These are phyloP conservation scores for Puccinia polysora DNA, from an alignment of 1,284 basidiomycete genomes.

Conservation along the genomic window DNA sequence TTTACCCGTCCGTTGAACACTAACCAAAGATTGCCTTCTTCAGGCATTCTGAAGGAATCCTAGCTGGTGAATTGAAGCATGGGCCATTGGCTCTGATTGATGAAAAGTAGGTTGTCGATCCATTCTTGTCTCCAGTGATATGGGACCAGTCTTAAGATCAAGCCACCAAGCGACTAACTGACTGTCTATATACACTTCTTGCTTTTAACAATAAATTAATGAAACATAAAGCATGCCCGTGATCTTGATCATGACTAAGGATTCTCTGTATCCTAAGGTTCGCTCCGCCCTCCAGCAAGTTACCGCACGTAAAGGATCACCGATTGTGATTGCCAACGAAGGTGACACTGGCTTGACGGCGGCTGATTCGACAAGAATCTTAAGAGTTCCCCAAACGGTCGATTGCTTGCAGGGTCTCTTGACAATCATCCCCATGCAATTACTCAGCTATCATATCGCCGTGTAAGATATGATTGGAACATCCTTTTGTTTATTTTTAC, in stretches of 20 bases:
- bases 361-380: conserved; percentile 64
- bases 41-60: conserved; percentile 62
- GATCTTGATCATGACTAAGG: conserved; percentile 98
- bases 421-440: conserved; percentile 93
- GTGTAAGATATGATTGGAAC: conserved; percentile 58
- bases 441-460: conserved; percentile 93
- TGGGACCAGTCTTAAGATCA: too few species aligned
- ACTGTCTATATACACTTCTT: background rate
- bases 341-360: conserved; percentile 73
- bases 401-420: conserved; percentile 93
- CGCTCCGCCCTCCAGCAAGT: conserved; percentile 93
- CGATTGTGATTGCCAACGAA: conserved; percentile 88
- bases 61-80: conserved; percentile 97
- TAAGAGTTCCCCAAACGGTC: conserved; percentile 63
- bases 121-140: too few species aligned
- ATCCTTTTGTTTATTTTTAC: background rate
- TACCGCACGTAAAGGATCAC: conserved; percentile 83
- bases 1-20: background rate
- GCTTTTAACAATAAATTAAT: background rate
- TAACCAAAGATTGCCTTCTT: conserved; percentile 44
- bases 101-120: conserved; percentile 72
- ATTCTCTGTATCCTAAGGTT: conserved; percentile 97
- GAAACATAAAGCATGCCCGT: conserved; percentile 56
- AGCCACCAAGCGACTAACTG: background rate
- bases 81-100: conserved; percentile 95